phyloP scores from a whole-genome alignment of 2,329 filamentous ascomycete species.

The Neonectria sp. region DNA sequence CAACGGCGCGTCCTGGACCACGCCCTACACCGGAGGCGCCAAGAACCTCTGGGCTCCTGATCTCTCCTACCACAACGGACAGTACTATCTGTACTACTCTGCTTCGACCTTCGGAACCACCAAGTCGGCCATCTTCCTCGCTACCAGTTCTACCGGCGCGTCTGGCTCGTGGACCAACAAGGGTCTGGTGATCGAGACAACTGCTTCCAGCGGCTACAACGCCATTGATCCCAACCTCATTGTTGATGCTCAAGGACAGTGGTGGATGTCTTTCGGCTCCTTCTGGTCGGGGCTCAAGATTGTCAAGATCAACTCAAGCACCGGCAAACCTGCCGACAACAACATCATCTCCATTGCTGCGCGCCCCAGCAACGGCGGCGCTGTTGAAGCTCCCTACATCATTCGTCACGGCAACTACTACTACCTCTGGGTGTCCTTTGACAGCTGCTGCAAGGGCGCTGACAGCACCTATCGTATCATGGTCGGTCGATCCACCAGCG shows the following conservation, averaged over 20 bases:
- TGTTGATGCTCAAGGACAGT: constrained; percentile 45
- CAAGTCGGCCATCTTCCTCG: constrained; percentile 51
- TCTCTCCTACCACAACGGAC: constrained; percentile 55
- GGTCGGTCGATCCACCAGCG: constrained; percentile 50
- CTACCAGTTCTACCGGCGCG: constrained; percentile 48
- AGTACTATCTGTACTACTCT: constrained; percentile 53
- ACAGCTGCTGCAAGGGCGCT: constrained; percentile 50
- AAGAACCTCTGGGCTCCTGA: constrained; percentile 67
- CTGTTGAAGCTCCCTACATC: constrained; percentile 51
- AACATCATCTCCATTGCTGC: constrained; percentile 47
- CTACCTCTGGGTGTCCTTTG: constrained; percentile 53
- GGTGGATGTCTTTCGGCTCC: constrained; percentile 53
- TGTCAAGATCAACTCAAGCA: constrained; percentile 44
- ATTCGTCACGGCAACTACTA: constrained; percentile 48
- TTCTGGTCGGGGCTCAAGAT: constrained; percentile 53
- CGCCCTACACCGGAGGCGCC: constrained; percentile 47
- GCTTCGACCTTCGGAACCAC: constrained; percentile 49
- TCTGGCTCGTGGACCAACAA: constrained; percentile 51
- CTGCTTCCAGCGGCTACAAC: constrained; percentile 44
- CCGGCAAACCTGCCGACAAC: constrained; percentile 44
- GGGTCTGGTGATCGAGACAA: constrained; percentile 48
- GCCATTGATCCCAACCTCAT: constrained; percentile 51
- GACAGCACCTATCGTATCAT: constrained; percentile 51
- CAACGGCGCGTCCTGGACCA: constrained; percentile 51
- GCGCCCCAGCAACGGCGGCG: constrained; percentile 39